Percentiles rank a stretch among this genome's conserved stretches.
Evolutionary conservation across 1,284 basidiomycete genomes (phyloP).

Genomic region (Cryptococcus maquisensis): DNA sequence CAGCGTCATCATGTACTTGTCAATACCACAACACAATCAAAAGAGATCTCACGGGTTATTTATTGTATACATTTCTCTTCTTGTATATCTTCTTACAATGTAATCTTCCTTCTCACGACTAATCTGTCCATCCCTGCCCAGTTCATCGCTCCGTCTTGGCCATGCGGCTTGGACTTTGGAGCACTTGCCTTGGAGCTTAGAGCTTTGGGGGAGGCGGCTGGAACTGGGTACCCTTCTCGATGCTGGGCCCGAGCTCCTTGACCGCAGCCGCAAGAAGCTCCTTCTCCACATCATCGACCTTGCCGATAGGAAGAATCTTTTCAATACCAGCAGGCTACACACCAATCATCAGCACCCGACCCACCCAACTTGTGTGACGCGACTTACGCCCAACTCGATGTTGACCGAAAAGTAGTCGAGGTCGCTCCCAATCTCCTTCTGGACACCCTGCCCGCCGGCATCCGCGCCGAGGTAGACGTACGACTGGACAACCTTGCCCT

Average conservation of each 20-base stretch:
- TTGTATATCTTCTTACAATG: background rate
- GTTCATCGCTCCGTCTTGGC: background rate
- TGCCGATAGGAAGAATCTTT: slow-evolving; percentile 55
- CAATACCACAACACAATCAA: too few relatives aligned
- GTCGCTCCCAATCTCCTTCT: slow-evolving; percentile 50
- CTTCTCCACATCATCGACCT: slow-evolving; percentile 52
- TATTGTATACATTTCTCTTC: background rate
- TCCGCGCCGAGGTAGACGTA: slow-evolving; percentile 71
- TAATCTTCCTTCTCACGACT: background rate
- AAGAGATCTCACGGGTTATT: too few relatives aligned
- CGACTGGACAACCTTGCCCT: slow-evolving; percentile 74
- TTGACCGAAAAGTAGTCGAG: slow-evolving; percentile 85
- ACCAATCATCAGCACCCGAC: background rate
- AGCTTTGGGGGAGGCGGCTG: slow-evolving; percentile 46
- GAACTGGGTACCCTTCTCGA: slow-evolving; percentile 51
- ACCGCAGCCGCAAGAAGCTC: slow-evolving; percentile 53
- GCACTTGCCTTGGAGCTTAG: slow-evolving; percentile 20
- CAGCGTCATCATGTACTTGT: too few relatives aligned
- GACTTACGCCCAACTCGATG: slow-evolving; percentile 77
- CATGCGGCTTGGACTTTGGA: background rate
- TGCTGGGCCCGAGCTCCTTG: slow-evolving; percentile 54
- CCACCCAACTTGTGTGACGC: too few relatives aligned
- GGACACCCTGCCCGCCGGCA: slow-evolving; percentile 46
- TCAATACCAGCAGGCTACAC: slow-evolving; percentile 51
- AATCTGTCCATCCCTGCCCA: too few relatives aligned